Evolutionary conservation across 1,284 basidiomycete genomes (phyloP).

Genomic region (Rhodotorula sp.): DNA sequence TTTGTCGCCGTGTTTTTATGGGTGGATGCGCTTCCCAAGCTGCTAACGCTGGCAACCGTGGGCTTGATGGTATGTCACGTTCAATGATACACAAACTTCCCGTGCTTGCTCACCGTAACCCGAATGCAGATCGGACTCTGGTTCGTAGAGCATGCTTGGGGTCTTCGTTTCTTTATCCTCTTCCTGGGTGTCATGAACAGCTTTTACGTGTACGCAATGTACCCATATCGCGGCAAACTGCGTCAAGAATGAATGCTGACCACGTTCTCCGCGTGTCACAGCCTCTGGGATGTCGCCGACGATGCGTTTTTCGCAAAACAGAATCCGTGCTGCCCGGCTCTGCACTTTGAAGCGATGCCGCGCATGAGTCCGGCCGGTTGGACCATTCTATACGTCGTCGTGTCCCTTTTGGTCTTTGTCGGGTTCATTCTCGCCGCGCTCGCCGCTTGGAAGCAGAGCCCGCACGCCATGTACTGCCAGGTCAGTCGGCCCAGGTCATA

Average conservation of each 20-base stretch:
- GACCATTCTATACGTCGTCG: slow-evolving; percentile 21
- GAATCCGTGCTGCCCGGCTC: slow-evolving; percentile 32
- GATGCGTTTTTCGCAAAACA: slow-evolving; percentile 36
- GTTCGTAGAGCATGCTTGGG: slow-evolving; percentile 39
- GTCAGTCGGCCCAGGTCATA: neutral
- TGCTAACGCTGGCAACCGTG: slow-evolving; percentile 12
- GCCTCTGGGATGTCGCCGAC: slow-evolving; percentile 36
- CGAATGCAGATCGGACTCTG: slow-evolving; percentile 24
- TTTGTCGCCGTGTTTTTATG: slow-evolving; percentile 28
- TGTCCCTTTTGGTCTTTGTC: slow-evolving; percentile 29
- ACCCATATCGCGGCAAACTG: accelerated
- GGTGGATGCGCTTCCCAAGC: slow-evolving; percentile 11
- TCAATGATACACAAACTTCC: no score
- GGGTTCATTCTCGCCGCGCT: slow-evolving; percentile 36
- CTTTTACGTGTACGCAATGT: slow-evolving; percentile 31
- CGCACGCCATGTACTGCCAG: slow-evolving; percentile 38
- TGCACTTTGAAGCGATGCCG: slow-evolving; percentile 13
- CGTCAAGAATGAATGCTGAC: neutral
- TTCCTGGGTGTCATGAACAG: slow-evolving; percentile 41
- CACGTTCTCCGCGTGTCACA: neutral
- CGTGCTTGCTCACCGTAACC: accelerated
- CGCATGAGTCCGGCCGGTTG: slow-evolving; percentile 16
- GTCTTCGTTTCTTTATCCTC: slow-evolving; percentile 39
- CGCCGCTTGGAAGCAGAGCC: slow-evolving; percentile 33
- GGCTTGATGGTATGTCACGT: slow-evolving; percentile 27